A percentile compares a stretch with the other conserved stretches of the same genome.
Evolutionary conservation across 495 filamentous ascomycete genomes (phyloP).

Genomic region (Neurospora hispaniola): DNA sequence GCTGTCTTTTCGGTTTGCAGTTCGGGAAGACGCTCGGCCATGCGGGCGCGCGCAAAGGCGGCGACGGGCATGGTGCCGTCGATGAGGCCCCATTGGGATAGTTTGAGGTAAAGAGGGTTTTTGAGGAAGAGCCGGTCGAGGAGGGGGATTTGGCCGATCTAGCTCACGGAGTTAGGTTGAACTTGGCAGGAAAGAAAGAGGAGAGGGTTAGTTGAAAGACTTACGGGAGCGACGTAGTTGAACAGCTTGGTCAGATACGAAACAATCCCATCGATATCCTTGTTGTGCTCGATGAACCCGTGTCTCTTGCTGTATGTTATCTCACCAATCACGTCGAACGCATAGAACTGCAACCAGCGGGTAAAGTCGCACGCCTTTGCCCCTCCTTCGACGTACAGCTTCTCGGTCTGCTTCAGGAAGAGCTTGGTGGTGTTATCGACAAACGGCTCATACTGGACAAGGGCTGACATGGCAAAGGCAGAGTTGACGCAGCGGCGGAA

Average conservation of each 20-base stretch:
- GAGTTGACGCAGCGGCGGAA: slow-evolving; percentile 59
- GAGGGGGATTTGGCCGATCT: slow-evolving; percentile 52
- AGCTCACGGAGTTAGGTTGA: slow-evolving; percentile 14
- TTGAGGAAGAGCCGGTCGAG: slow-evolving; percentile 52
- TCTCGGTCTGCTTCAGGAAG: slow-evolving; percentile 53
- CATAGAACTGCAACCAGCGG: slow-evolving; percentile 68
- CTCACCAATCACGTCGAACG: slow-evolving; percentile 66
- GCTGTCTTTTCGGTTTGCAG: slow-evolving; percentile 22
- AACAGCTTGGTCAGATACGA: slow-evolving; percentile 42
- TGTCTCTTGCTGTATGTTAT: slow-evolving; percentile 56
- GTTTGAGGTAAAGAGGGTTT: slow-evolving; percentile 45
- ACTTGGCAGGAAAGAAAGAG: neutral
- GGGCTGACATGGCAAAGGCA: slow-evolving; percentile 62
- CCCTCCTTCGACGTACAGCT: slow-evolving; percentile 43
- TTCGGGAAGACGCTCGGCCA: slow-evolving; percentile 41
- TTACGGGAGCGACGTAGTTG: slow-evolving; percentile 50
- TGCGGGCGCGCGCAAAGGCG: slow-evolving; percentile 44
- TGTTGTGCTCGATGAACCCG: slow-evolving; percentile 51
- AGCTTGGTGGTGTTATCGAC: slow-evolving; percentile 54
- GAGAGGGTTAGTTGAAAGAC: neutral
- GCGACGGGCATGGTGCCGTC: slow-evolving; percentile 53
- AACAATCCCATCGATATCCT: slow-evolving; percentile 55
- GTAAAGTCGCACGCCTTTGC: slow-evolving; percentile 51
- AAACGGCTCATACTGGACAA: slow-evolving; percentile 65
- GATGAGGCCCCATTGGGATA: slow-evolving; percentile 36